These are phyloP conservation scores for Phoenix roebelenii DNA, from an alignment of 176 grass and related monocot species.

Conservation along the genomic window DNA sequence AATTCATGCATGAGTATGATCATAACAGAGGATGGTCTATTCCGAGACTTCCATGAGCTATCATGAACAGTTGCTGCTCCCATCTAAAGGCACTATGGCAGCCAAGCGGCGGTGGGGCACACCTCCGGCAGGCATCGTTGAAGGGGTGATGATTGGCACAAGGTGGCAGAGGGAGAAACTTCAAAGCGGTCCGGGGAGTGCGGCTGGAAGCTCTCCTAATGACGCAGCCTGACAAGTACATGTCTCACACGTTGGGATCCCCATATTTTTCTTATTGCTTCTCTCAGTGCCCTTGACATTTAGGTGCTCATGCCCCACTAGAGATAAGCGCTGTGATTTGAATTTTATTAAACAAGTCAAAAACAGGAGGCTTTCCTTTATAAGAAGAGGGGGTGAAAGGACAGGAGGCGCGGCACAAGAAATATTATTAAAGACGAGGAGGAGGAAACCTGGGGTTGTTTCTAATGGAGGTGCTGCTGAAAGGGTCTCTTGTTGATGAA, in stretches of 20 bases:
- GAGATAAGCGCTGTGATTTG: constrained; percentile 45
- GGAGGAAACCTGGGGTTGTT: constrained; percentile 1
- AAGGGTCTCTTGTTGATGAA: constrained; percentile 8
- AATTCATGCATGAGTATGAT: no score
- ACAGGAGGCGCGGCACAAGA: constrained; percentile 16
- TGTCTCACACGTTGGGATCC: constrained; percentile 62
- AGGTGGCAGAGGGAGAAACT: constrained; percentile 12
- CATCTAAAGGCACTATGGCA: no score
- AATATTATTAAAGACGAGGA: constrained; percentile 6
- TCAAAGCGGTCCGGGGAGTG: no score
- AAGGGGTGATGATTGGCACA: no score
- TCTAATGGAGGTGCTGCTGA: constrained; percentile 16
- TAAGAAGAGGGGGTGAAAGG: constrained; percentile 11
- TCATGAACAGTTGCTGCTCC: no score
- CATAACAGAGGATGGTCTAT: no score
- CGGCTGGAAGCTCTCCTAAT: constrained; percentile 14
- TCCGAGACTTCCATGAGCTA: no score
- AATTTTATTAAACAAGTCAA: constrained; percentile 49
- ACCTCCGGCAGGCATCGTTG: no score
- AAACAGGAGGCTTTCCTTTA: constrained; percentile 22
- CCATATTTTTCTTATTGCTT: constrained; percentile 4
- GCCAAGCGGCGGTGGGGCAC: no score
- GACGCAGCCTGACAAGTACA: constrained; percentile 28
- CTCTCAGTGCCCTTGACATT: constrained; percentile 10
- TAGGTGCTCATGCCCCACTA: constrained; percentile 23